Evolutionary conservation across 73 alveolate species (phyloP), one percentile per base, ranked within the genome.

Genomic region (Paramecium caudatum): DNA sequence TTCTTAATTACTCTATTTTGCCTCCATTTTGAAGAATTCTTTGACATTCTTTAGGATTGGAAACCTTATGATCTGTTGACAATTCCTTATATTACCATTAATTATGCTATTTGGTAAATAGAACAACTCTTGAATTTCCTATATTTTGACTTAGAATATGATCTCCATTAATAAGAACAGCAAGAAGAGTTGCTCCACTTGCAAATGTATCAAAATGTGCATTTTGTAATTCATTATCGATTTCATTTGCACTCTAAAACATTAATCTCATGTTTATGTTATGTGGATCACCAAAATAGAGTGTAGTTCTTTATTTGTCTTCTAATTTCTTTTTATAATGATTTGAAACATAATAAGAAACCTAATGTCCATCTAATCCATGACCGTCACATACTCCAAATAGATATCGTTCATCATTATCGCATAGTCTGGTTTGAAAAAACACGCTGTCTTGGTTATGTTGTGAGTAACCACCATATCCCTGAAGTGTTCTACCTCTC

Each of bases 321-420:
- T n/a, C n/a, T n/a, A 55, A 23, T 55, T 55, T 55, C 30, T 43
- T 55, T 55, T 55, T 55, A 21, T 55, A 55, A 32, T 37, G 34
- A 34, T 37, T 47, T 34, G 84, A 47, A 13, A 68, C 50, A 68
- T 68, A 68, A 32, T 68, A 17, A 15, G 84, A 68, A 34, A 68
- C 13, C 2, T 32, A 30, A 68, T 68, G 84, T 2, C 84, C 84
- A 37, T 68, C 50, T 8, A 32, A 43, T 9, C 84, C 84, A 34
- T 68, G 84, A 1, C 84, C 84, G 34, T 68, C 84, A 17, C 84
- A 68, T 8, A 68, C 37, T 2, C 50, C 50, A 17, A 68, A 68
- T 19, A 68, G 30, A 55, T 55, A 55, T 43, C 30, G 46, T 27
- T 55, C 80, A 27, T 55, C 80, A 55, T 55, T 55, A 27, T 55